Base-by-base conservation (phyloP, 345 rosid genomes). In the Citrus reticulata region DNA sequence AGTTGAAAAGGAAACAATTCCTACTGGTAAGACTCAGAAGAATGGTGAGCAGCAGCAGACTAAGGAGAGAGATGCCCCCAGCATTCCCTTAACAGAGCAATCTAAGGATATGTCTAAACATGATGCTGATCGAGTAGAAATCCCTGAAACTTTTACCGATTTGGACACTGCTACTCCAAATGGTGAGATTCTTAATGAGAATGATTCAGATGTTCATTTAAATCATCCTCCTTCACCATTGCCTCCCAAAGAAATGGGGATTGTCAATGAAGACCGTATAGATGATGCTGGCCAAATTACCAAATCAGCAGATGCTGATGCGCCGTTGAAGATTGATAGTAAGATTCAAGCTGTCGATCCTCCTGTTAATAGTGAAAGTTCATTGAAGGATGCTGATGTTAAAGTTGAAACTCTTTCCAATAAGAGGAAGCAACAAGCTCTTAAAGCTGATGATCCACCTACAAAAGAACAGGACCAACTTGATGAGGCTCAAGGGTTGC, bases 401-500 rank as follows among this genome's bases (percentile, higher is more conserved):
- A 87, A 77, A 75, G 77, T 79, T 81, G 90, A 76, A 78, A 76
- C 86, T 79, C 79, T 69, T 77, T 83, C 73, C 72, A 77, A 84
- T 84, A 77, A 86, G 80, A 89, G 84, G 85, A 86, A 77, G 72
- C 88, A 85, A 69, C 83, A 58, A 51, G 88, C 85, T 70, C 85
- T 73, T 71, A 88, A 83, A 80, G 78, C 80, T 70, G 90, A 86
- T 78, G 81, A 72, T 51, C 78, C 90, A 59, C 83, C 87, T 58
- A 76, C 30, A 68, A 92, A 83, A 82, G 77, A 86, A 75, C 93
- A 94, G 81, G 98, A 97, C 73, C 98, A 90, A 79, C 94, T 97
- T 79, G 99, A 94, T 46, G 99, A 97, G 98, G 99, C 99, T 89
- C 98, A 97, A 84, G 93, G 95, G 74, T 87, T 97, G 82, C 92